Evolutionary conservation across 2,329 filamentous ascomycete genomes (phyloP), one percentile per base, ranked within the genome.

Genomic region (Talaromyces pinophilus): DNA sequence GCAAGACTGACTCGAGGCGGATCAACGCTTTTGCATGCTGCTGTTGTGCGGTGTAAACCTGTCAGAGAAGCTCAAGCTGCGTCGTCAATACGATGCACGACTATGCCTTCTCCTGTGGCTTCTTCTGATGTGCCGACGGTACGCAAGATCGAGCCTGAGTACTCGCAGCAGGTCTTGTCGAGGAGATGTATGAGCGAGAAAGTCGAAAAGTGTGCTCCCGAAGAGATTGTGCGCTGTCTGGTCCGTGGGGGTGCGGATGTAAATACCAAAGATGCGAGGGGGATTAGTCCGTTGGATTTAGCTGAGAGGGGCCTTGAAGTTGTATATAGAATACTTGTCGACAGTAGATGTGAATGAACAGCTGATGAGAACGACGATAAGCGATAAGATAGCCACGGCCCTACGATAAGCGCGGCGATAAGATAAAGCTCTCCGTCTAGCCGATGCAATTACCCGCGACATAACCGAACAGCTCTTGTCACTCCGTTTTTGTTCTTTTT

Each of bases 361-460:
- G 25, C 25, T 2, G 30, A 33, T 33, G 7, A 8, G 30, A 33
- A 35, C 33, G 33, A 13, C 33, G 33, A 35, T 35, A 44, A 44
- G 42, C 44, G 44, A 48, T 48, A 48, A 48, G 44, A 48, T 22
- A 44, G 6, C n/a, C n/a, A 10, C 42, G 10, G 33, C 2, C 17
- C n/a, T 33, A 33, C 7, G 28, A 57, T 57, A 33, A 33, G n/a
- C 25, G 33, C 7, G 5, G 6, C 35, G 57, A 60, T 60, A 60
- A 60, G 57, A 60, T 60, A 60, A 60, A 60, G 57, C 57, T 60
- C 35, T 60, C 57, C 38, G 57, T 60, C 35, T 10, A 33, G 15
- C 40, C 57, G 57, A 46, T 33, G n/a, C 30, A 38, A 57, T 40
- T 57, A 57, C 52, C 54, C 54, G 54, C n/a, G 54, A 57, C 54